These are phyloP conservation scores for Dendrobium officinale DNA, from an alignment of 106 monocot species.

Conservation along the genomic window DNA sequence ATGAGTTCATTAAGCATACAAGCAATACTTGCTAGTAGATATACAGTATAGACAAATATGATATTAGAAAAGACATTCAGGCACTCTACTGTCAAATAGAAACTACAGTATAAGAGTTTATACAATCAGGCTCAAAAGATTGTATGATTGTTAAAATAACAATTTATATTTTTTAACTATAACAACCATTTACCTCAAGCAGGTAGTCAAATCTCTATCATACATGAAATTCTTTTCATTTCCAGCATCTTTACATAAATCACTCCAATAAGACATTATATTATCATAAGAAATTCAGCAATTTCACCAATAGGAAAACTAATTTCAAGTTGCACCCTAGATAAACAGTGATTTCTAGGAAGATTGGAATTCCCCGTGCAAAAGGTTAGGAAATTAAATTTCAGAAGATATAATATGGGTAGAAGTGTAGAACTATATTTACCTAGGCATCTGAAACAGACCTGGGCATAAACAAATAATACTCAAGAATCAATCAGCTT, in stretches of 20 bases:
- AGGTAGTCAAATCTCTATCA: not conserved
- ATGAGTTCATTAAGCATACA: not conserved
- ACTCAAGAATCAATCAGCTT: constrained; percentile 3
- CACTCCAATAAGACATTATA: not conserved
- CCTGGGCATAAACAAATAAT: constrained; percentile 1
- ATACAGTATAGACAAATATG: too few relatives aligned
- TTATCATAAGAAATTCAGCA: not conserved
- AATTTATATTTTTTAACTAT: not conserved
- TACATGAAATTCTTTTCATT: not conserved
- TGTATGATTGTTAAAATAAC: not conserved
- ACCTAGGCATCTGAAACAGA: not conserved
- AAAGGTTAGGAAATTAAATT: not conserved
- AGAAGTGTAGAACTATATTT: too few relatives aligned
- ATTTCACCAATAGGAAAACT: not conserved
- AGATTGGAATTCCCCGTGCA: not conserved
- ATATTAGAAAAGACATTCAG: not conserved
- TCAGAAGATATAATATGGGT: too few relatives aligned
- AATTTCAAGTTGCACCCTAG: not conserved
- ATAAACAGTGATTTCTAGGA: not conserved
- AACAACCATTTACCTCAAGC: not conserved
- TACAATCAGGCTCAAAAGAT: not conserved
- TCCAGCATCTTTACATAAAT: not conserved
- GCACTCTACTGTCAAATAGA: not conserved
- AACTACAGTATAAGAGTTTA: not conserved
- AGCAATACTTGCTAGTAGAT: not conserved